A percentile compares a stretch with the other conserved stretches of the same genome.
Evolutionary conservation across 2,329 filamentous ascomycete genomes (phyloP).

Genomic region (Alternaria hordeiaustralica): DNA sequence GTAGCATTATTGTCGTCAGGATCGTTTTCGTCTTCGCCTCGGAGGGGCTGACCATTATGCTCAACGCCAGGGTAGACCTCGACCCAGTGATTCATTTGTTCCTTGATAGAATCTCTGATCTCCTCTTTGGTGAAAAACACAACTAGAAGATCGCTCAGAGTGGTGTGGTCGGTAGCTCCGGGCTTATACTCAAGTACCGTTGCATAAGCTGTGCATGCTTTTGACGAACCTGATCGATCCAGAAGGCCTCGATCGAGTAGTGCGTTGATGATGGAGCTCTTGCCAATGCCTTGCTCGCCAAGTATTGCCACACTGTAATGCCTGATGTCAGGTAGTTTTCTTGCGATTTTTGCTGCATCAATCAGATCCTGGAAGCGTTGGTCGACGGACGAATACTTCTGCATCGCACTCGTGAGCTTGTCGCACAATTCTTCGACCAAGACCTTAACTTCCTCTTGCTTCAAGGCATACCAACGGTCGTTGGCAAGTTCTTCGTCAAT

Average conservation of each 20-base stretch:
- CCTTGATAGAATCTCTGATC: not conserved
- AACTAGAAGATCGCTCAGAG: slow-evolving; percentile 9
- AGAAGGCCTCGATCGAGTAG: slow-evolving; percentile 14
- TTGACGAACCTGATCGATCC: slow-evolving; percentile 3
- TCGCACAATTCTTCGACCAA: slow-evolving; percentile 1
- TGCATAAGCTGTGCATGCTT: slow-evolving; percentile 12
- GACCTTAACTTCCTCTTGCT: not conserved
- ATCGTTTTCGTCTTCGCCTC: not conserved
- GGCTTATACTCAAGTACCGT: slow-evolving; percentile 10
- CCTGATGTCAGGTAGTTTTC: not conserved
- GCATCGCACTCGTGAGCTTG: not conserved
- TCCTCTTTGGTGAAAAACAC: slow-evolving; percentile 5
- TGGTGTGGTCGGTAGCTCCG: slow-evolving; percentile 9
- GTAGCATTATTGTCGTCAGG: not conserved
- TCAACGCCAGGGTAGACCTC: not conserved
- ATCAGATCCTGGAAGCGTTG: not conserved
- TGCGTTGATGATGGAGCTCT: slow-evolving; percentile 18
- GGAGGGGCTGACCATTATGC: not conserved
- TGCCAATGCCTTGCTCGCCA: slow-evolving; percentile 19
- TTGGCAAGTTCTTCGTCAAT: slow-evolving; percentile 1
- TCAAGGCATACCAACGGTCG: slow-evolving; percentile 10
- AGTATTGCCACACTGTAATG: slow-evolving; percentile 9
- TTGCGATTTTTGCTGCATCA: not conserved
- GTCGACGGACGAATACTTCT: not conserved
- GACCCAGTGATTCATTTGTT: slow-evolving; percentile 8